phyloP scores from a whole-genome alignment of 192 early-diverging fungal species.

The Backusella westeae region DNA sequence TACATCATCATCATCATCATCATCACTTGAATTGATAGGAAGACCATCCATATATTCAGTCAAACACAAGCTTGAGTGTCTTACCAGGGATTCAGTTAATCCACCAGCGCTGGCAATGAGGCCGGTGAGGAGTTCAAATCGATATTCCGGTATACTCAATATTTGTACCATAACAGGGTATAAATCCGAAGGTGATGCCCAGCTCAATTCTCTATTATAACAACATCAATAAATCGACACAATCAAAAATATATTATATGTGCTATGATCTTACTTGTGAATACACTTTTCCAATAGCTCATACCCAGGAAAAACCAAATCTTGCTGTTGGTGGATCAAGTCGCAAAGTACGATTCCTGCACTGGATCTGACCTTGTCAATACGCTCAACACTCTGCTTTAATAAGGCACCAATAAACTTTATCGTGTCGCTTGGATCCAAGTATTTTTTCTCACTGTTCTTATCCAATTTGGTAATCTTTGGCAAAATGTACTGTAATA shows the following conservation, averaged over 20 bases:
- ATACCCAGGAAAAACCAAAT: slow-evolving; percentile 5
- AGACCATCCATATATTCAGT: slow-evolving; percentile 54
- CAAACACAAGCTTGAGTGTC: slow-evolving; percentile 62
- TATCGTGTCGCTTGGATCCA: slow-evolving; percentile 37
- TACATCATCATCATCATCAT: not conserved
- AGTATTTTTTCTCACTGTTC: slow-evolving; percentile 20
- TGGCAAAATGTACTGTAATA: slow-evolving; percentile 50
- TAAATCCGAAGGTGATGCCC: slow-evolving; percentile 59
- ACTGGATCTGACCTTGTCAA: slow-evolving; percentile 77
- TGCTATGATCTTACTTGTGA: slow-evolving; percentile 7
- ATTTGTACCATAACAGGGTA: slow-evolving; percentile 61
- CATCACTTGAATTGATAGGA: slow-evolving; percentile 24
- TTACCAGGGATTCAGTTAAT: slow-evolving; percentile 73
- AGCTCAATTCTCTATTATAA: slow-evolving; percentile 47
- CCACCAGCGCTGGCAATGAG: slow-evolving; percentile 79
- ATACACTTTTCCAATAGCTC: slow-evolving; percentile 30
- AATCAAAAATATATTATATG: not conserved
- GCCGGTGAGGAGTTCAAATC: slow-evolving; percentile 60
- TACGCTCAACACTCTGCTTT: slow-evolving; percentile 87
- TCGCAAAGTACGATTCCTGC: slow-evolving; percentile 65
- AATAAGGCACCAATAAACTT: slow-evolving; percentile 50
- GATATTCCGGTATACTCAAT: slow-evolving; percentile 53
- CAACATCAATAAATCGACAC: not conserved
- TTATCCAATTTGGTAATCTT: slow-evolving; percentile 35
- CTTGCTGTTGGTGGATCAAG: slow-evolving; percentile 37